Evolutionary conservation across 1,139 yeast genomes (phyloP), one percentile per base, ranked within the genome.

Genomic region (Lodderomyces theae): DNA sequence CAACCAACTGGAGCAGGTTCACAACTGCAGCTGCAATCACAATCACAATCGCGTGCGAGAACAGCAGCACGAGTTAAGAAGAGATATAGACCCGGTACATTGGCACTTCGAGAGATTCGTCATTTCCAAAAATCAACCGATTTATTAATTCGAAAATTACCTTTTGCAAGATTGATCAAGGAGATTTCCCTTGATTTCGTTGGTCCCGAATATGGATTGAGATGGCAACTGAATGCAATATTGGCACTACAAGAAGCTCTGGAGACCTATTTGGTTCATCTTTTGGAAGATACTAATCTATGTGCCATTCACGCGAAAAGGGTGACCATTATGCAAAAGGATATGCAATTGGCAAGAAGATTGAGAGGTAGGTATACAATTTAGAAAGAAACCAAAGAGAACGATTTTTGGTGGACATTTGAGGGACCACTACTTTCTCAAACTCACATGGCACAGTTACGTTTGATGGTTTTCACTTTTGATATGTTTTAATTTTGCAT

Each of bases 281-380:
- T 90, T 40, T 74, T 90, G 49, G 97, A 90, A 58, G 97, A 90
- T 58, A 89, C 96, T 7, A 89, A 89, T 53, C 62, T 90, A 38
- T 79, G 96, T 64, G 97, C 97, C 4, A 72, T 88, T 26, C 97
- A 90, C 60, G 97, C 97, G 2, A 89, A 87, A 57, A 71, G 97
- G 50, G 96, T 90, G 16, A 90, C 97, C 0, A 86, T 90, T 21
- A 88, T 88, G 96, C 90, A 86, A 55, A 87, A 86, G 60, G 97
- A 90, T 58, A 83, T 90, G 50, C 96, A 88, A 54, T 69, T 90
- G 51, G 97, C 97, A 2, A 74, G 97, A 59, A 72, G 97, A 56
- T 81, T 90, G 39, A 73, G 97, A 50, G 97, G 96, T 1, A 39
- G 39, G 19, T 22, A 32, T 12, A 32, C 25, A 4, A 32, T 32